Percentiles rank a stretch among this genome's conserved stretches.
These are phyloP conservation scores for Hymenoscyphus scutula DNA, from an alignment of 2,329 filamentous ascomycete species.

Conservation along the genomic window DNA sequence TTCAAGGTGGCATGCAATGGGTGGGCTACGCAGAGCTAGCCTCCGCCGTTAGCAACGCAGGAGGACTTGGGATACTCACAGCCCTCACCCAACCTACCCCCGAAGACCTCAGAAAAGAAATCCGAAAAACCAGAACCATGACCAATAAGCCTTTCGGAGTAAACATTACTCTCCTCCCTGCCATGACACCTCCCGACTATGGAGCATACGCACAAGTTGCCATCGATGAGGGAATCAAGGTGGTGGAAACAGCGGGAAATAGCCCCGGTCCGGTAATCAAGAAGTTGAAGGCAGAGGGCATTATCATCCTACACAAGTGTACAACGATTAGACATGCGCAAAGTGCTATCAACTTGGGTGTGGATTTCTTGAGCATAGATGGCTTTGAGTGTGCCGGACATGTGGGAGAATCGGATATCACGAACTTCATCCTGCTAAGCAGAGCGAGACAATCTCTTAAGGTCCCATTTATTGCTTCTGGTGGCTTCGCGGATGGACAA, in stretches of 20 bases:
- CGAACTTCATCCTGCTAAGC: conserved; percentile 84
- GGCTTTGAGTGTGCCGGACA: conserved; percentile 95
- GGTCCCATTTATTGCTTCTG: conserved; percentile 91
- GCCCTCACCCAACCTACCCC: conserved; percentile 91
- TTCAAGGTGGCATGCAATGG: conserved; percentile 87
- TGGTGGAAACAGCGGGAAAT: conserved; percentile 93
- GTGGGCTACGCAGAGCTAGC: conserved; percentile 79
- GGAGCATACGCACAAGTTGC: conserved; percentile 85
- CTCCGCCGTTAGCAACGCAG: conserved; percentile 75
- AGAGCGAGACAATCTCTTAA: conserved; percentile 79
- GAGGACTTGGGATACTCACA: conserved; percentile 78
- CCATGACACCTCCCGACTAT: conserved; percentile 89
- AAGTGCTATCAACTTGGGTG: conserved; percentile 87
- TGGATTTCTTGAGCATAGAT: conserved; percentile 95
- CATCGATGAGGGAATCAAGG: conserved; percentile 86
- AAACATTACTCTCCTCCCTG: conserved; percentile 90
- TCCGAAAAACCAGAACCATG: conserved; percentile 78
- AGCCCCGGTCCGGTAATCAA: conserved; percentile 86
- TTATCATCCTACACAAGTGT: conserved; percentile 92
- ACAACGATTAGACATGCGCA: conserved; percentile 92
- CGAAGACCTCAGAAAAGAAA: conserved; percentile 89
- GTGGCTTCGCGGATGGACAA: conserved; percentile 92
- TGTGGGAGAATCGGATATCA: conserved; percentile 83
- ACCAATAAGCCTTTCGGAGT: conserved; percentile 82
- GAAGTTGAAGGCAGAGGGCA: conserved; percentile 76